Base-by-base conservation (phyloP, 768 basidiomycete genomes). In the Boletus patriciae region DNA sequence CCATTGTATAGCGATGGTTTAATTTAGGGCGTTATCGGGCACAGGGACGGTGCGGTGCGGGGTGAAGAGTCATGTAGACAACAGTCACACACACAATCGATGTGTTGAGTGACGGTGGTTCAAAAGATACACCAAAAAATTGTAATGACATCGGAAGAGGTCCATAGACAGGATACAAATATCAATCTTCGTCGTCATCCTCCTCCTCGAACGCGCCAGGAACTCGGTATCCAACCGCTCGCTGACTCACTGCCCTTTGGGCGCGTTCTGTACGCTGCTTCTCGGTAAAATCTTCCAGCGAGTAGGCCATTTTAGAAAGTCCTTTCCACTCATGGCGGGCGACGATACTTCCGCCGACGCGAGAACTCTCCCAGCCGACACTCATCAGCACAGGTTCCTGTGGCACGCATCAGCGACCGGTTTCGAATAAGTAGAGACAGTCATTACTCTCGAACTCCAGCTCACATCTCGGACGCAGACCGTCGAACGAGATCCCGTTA, bases 251-350 rank as follows among this genome's bases (percentile, higher is more conserved):
- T 21, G 34, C 45, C 44, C 55, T 48, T 44, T 80, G 73, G 5
- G 49, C 38, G 1, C 58, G 46, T 58, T 84, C 81, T 29, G 36
- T 55, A 41, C 63, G 64, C 37, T 69, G 69, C 65, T 83, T 88
- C 72, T 88, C 88, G 5, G 82, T 78, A 79, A 84, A 88, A 66
- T 94, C 92, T 64, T 93, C 87, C 46, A 97, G 66, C 6, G 74
- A 74, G 38, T 83, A 78, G 0, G 72, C 70, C 75, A 84, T 82
- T 73, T 93, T 95, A 1, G 82, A 81, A 52, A 95, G 74, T 7
- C 95, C 94, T 73, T 95, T 97, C 92, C 94, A 99, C 73, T 98
- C 92, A 63, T 99, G 97, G 62, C 90, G 80, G 6, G 95, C 96
- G 23, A 99, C 83, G 42, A 85, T 80, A 37, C 92, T 94, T 13